phyloP scores from a whole-genome alignment of 139 green algal genomes.

The Pleodorina starrii region DNA sequence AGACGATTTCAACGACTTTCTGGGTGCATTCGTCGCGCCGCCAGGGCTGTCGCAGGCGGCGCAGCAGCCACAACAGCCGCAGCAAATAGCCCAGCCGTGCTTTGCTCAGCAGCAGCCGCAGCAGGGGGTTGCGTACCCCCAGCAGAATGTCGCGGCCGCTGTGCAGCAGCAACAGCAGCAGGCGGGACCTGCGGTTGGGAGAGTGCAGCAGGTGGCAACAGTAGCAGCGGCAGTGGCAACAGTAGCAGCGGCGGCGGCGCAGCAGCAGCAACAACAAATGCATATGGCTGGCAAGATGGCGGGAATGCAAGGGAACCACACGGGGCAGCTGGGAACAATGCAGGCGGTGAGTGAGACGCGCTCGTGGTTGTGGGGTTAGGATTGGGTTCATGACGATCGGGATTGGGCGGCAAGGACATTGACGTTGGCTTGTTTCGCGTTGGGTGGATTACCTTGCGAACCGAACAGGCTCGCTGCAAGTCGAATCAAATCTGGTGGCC shows the following conservation, averaged over 20 bases:
- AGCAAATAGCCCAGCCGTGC: not conserved
- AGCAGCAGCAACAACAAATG: conserved; percentile 17
- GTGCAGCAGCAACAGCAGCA: conserved; percentile 7
- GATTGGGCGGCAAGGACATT: not conserved
- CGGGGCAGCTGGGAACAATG: not conserved
- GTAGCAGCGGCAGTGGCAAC: not conserved
- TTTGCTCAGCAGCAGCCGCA: not conserved
- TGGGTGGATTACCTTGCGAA: no score
- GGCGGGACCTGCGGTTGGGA: not conserved
- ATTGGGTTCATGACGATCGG: no score
- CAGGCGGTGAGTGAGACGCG: not conserved
- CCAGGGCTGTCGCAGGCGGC: not conserved
- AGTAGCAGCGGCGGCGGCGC: not conserved
- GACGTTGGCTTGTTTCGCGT: no score
- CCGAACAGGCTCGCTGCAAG: no score
- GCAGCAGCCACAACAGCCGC: conserved; percentile 1
- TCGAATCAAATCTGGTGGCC: no score
- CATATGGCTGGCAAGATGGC: conserved; percentile 17
- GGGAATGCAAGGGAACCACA: not conserved
- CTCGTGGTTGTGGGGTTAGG: not conserved
- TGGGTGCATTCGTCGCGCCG: not conserved
- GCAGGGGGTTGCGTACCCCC: not conserved
- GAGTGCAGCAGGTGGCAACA: not conserved
- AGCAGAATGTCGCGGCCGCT: not conserved
- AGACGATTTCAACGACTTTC: conserved; percentile 20